A percentile compares a stretch with the other conserved stretches of the same genome.
These are phyloP conservation scores for Asterella californica DNA, from an alignment of 225 moss, liverwort and hornwort species.

Conservation along the genomic window DNA sequence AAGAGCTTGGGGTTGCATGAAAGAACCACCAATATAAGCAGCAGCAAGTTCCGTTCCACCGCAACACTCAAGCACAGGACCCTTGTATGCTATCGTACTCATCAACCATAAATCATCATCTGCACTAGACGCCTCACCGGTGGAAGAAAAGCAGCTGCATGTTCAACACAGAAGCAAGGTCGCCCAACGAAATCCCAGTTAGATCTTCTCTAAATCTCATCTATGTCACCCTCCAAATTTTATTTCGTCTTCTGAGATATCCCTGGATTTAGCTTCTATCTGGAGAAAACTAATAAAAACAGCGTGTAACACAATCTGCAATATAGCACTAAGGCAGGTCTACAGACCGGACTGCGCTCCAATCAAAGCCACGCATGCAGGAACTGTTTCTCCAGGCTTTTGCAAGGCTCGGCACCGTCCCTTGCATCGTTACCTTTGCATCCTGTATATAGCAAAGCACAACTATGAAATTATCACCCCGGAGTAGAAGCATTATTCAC, in stretches of 20 bases:
- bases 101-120: slow-evolving; percentile 90
- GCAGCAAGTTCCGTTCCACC: slow-evolving; percentile 89
- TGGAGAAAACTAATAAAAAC: too few species aligned
- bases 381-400: slow-evolving; percentile 61
- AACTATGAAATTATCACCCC: background rate
- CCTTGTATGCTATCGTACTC: slow-evolving; percentile 53
- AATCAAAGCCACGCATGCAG: slow-evolving; percentile 68
- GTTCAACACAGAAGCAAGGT: background rate
- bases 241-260: too few species aligned
- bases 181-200: background rate
- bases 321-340: background rate
- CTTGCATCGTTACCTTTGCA: slow-evolving; percentile 54
- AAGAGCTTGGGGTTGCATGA: slow-evolving; percentile 77
- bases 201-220: background rate
- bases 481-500: background rate
- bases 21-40: slow-evolving; percentile 55
- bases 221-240: too few species aligned
- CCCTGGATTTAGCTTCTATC: too few species aligned
- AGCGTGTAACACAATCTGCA: background rate
- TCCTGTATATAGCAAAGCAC: slow-evolving; percentile 43
- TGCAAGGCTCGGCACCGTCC: slow-evolving; percentile 78
- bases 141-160: slow-evolving; percentile 59
- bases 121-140: slow-evolving; percentile 70
- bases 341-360: slow-evolving; percentile 57
- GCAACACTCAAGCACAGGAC: slow-evolving; percentile 76